A percentile compares a stretch with the other conserved stretches of the same genome.
phyloP scores from a whole-genome alignment of 495 filamentous ascomycete genomes.

The Astrocystis sublimbata region DNA sequence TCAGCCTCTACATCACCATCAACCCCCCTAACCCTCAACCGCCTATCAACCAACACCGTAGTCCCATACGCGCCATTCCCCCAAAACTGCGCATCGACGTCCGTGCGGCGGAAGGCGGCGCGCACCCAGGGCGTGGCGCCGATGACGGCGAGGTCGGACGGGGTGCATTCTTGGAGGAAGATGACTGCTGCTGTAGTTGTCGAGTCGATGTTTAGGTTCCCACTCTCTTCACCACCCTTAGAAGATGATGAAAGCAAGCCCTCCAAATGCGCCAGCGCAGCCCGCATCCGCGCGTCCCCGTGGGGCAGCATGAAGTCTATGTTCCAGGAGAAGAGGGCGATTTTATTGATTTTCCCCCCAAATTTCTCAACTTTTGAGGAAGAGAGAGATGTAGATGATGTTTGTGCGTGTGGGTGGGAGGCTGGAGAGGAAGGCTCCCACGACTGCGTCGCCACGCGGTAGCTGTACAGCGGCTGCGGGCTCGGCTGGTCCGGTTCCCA shows the following conservation, averaged over 20 bases:
- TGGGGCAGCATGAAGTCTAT: constrained; percentile 51
- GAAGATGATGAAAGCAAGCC: constrained; percentile 11
- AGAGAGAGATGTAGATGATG: not conserved
- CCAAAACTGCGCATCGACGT: constrained; percentile 38
- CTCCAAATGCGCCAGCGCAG: constrained; percentile 44
- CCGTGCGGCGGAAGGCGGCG: constrained; percentile 49
- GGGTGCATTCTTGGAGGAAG: constrained; percentile 54
- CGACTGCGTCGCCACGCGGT: constrained; percentile 9
- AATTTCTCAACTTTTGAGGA: no score
- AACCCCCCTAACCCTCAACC: constrained; percentile 36
- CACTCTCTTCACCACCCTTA: no score
- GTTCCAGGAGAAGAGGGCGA: constrained; percentile 46
- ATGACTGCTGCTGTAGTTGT: constrained; percentile 38
- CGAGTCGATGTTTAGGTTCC: no score
- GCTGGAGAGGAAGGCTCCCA: constrained; percentile 11
- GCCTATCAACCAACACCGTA: constrained; percentile 49
- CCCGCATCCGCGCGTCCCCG: constrained; percentile 41
- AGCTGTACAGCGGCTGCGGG: constrained; percentile 19
- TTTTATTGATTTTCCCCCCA: constrained; percentile 20
- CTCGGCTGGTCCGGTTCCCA: constrained; percentile 24
- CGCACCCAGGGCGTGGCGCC: constrained; percentile 43
- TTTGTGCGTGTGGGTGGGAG: not conserved
- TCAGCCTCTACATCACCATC: no score
- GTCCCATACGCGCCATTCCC: constrained; percentile 48
- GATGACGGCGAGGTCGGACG: constrained; percentile 43